Conservation (phyloP, 129 eudicot genomes). For the Saussurea involucrata region DNA sequence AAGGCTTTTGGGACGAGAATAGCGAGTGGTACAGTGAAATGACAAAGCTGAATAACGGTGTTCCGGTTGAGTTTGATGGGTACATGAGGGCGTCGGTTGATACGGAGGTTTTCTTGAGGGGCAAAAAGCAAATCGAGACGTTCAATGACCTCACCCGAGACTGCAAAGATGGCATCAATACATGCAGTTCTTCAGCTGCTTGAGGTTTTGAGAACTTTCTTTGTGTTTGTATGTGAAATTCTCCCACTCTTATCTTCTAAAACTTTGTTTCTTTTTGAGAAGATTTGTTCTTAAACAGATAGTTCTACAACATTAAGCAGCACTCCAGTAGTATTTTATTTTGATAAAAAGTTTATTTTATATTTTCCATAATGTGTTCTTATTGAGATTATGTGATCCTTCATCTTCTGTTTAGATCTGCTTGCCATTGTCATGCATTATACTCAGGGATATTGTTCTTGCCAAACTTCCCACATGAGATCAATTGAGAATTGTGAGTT, state of each 20-base stretch:
- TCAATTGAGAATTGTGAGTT: background rate
- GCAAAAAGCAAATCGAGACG: constrained; percentile 88
- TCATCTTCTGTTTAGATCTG: background rate
- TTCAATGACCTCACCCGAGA: constrained; percentile 83
- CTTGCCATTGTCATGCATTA: background rate
- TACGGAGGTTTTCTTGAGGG: constrained; percentile 93
- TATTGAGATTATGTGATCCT: constrained; percentile 19
- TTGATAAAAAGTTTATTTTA: constrained; percentile 8
- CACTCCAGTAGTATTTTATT: constrained; percentile 1
- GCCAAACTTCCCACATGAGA: background rate
- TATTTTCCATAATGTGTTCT: constrained; percentile 14
- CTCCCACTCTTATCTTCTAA: constrained; percentile 8
- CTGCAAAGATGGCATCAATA: constrained; percentile 89
- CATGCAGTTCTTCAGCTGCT: constrained; percentile 53
- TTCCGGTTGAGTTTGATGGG: constrained; percentile 91
- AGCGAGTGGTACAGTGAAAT: constrained; percentile 86
- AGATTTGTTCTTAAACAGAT: constrained; percentile 21
- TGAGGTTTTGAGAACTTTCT: constrained; percentile 19
- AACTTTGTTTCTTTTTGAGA: constrained; percentile 15
- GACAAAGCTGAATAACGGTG: constrained; percentile 66
- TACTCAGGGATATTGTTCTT: background rate
- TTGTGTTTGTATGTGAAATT: constrained; percentile 16
- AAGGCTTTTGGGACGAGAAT: constrained; percentile 67
- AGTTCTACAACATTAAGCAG: constrained; percentile 15
- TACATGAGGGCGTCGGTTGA: constrained; percentile 92